A percentile compares a stretch with the other conserved stretches of the same genome.
Conservation (phyloP, 805 yeast genomes). For the Barnettozyma botsteinii region DNA sequence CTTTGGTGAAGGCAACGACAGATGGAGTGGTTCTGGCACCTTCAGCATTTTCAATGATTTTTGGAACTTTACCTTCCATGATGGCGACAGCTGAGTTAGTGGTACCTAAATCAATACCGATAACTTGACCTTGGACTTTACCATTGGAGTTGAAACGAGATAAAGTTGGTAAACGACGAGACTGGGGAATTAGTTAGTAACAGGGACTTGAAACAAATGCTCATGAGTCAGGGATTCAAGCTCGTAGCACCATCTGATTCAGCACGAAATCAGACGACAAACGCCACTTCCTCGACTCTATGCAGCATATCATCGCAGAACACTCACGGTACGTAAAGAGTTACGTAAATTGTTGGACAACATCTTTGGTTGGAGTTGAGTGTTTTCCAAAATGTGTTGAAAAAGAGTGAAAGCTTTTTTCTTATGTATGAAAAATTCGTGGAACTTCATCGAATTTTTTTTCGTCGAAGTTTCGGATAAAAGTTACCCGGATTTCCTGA, state of each 20-base stretch:
- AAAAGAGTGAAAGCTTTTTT: background rate
- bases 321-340: constrained; percentile 25
- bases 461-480: background rate
- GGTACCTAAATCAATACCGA: constrained; percentile 83
- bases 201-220: background rate
- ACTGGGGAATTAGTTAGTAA: constrained; percentile 16
- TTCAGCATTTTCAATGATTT: constrained; percentile 72
- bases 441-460: constrained; percentile 5
- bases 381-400: constrained; percentile 1
- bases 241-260: no score
- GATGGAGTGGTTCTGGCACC: constrained; percentile 58
- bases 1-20: constrained; percentile 61
- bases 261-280: no score
- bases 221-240: background rate
- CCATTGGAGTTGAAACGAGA: constrained; percentile 44
- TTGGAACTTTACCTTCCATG: constrained; percentile 42
- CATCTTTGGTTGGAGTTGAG: constrained; percentile 14
- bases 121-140: constrained; percentile 45
- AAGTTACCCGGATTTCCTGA: constrained; percentile 2
- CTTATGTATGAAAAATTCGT: constrained; percentile 1
- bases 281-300: no score
- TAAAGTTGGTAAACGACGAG: constrained; percentile 26
- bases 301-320: no score
- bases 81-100: constrained; percentile 84
- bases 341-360: constrained; percentile 25